Percentiles rank a stretch among this genome's conserved stretches.
These are phyloP conservation scores for Rostrohypoxylon terebratum DNA, from an alignment of 495 filamentous ascomycete genomes.

Conservation along the genomic window DNA sequence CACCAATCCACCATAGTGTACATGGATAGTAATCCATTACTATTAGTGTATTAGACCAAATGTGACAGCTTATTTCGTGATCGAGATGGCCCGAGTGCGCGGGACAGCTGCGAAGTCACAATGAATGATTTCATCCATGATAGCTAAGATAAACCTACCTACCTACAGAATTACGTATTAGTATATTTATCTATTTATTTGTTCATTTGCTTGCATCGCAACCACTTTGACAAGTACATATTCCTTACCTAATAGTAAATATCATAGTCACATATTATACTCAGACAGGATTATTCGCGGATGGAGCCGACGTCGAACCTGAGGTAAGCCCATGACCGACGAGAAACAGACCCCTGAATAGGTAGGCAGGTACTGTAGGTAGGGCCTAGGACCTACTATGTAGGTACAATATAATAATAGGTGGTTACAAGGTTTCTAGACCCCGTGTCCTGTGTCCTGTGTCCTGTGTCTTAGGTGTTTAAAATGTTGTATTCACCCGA, in stretches of 20 bases:
- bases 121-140: background rate
- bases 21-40: too few species aligned
- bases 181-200: background rate
- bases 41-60: slow-evolving; percentile 5
- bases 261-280: background rate
- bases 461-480: slow-evolving; percentile 14
- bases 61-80: slow-evolving; percentile 20
- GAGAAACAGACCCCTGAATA: slow-evolving; percentile 21
- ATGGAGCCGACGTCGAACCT: background rate
- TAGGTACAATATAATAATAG: too few species aligned
- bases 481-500: slow-evolving; percentile 21
- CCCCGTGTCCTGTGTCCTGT: background rate
- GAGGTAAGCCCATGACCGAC: background rate
- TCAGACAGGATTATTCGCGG: background rate
- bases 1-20: background rate
- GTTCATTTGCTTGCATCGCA: background rate
- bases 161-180: background rate
- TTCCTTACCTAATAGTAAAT: too few species aligned
- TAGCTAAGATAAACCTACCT: background rate
- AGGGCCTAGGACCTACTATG: too few species aligned
- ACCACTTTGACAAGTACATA: background rate
- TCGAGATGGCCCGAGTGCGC: slow-evolving; percentile 22
- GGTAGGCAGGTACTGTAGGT: too few species aligned
- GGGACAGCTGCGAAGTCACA: slow-evolving; percentile 3
- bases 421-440: too few species aligned